Conservation (phyloP, 2,329 filamentous ascomycete genomes). For the Fusarium sulawesiense region DNA sequence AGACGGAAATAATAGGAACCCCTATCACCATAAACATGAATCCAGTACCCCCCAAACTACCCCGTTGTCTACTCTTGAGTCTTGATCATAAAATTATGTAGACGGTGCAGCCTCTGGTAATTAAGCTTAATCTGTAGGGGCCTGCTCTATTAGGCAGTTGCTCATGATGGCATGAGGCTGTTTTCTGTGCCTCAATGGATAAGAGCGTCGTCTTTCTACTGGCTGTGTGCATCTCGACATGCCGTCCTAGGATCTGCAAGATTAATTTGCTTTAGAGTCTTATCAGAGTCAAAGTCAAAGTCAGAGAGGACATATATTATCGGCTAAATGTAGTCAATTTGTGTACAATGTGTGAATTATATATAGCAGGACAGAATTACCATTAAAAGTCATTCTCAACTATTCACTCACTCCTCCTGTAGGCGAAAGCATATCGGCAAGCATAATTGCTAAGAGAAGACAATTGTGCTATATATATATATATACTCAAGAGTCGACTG, state of each 20-base stretch:
- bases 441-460: neutral
- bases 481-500: neutral
- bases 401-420: neutral
- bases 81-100: neutral
- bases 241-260: too few species aligned
- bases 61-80: neutral
- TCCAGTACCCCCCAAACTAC: neutral
- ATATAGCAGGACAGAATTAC: conserved; percentile 39
- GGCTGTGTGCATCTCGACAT: too few species aligned
- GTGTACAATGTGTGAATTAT: conserved; percentile 15
- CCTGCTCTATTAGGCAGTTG: neutral
- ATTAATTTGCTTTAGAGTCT: too few species aligned
- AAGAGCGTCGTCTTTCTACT: too few species aligned
- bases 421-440: neutral
- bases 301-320: neutral
- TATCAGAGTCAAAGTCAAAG: too few species aligned
- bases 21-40: neutral
- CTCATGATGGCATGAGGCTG: neutral
- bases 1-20: neutral
- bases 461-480: neutral
- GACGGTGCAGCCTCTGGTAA: neutral
- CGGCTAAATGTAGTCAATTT: neutral
- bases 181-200: too few species aligned
- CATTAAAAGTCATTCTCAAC: neutral
- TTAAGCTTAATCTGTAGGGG: neutral